Evolutionary conservation across 306 rosid species (phyloP).

Genomic region (Trifolium pratense): DNA sequence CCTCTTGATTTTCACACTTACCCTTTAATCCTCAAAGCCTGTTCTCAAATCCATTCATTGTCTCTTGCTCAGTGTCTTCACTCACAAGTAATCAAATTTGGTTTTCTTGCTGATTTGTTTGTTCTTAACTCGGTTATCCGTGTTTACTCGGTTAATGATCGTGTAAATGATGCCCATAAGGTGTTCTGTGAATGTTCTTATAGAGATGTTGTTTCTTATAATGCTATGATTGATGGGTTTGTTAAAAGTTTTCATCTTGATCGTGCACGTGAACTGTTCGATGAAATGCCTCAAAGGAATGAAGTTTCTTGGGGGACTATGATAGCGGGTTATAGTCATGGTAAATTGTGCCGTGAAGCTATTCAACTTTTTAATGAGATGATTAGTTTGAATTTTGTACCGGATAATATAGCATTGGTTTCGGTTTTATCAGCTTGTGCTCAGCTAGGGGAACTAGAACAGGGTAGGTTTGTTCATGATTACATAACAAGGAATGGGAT

Average conservation of each 20-base stretch:
- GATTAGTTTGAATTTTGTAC: conserved; percentile 46
- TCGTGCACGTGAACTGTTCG: conserved; percentile 58
- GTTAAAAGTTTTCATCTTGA: conserved; percentile 53
- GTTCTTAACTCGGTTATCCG: conserved; percentile 58
- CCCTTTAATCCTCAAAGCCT: conserved; percentile 69
- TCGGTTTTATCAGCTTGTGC: conserved; percentile 79
- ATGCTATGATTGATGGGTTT: conserved; percentile 61
- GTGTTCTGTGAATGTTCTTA: conserved; percentile 46
- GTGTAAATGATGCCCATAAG: conserved; percentile 47
- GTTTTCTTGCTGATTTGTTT: conserved; percentile 50
- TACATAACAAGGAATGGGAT: conserved; percentile 52
- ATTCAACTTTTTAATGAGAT: conserved; percentile 60
- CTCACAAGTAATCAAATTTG: conserved; percentile 61
- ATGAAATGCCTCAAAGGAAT: conserved; percentile 60
- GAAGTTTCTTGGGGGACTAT: conserved; percentile 75
- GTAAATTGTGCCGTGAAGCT: conserved; percentile 46
- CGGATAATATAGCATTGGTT: conserved; percentile 68
- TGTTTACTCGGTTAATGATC: conserved; percentile 46
- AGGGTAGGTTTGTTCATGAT: conserved; percentile 60
- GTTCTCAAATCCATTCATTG: conserved; percentile 45
- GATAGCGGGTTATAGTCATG: conserved; percentile 64
- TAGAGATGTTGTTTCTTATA: conserved; percentile 62
- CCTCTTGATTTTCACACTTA: conserved; percentile 76
- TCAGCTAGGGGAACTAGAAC: conserved; percentile 64
- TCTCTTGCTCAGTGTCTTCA: conserved; percentile 56